phyloP scores from a whole-genome alignment of 2,329 filamentous ascomycete genomes.

The Ophiognomonia clavigignenti-juglandacearum region DNA sequence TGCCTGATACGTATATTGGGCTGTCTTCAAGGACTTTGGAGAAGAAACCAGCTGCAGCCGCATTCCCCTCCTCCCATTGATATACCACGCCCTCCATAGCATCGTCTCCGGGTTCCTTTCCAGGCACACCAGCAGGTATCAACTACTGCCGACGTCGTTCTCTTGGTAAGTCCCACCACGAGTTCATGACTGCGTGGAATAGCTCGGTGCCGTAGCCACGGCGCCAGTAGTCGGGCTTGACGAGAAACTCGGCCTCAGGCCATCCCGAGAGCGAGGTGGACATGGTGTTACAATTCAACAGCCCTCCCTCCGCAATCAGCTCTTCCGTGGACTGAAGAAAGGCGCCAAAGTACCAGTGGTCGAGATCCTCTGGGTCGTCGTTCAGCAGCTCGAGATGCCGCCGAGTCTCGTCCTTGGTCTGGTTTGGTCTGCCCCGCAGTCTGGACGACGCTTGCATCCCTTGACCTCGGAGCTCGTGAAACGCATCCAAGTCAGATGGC shows the following conservation, averaged over 20 bases:
- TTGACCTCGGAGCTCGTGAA: slow-evolving; percentile 12
- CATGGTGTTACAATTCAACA: slow-evolving; percentile 14
- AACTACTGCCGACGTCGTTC: slow-evolving; percentile 13
- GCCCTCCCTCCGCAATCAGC: slow-evolving; percentile 25
- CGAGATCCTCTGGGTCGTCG: slow-evolving; percentile 1
- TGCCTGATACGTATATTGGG: too few relatives aligned
- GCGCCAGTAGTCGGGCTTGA: slow-evolving; percentile 6
- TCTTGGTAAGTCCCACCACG: slow-evolving; percentile 13
- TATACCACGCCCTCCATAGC: slow-evolving; percentile 11
- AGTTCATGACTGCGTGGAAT: slow-evolving; percentile 8
- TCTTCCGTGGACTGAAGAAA: slow-evolving; percentile 23
- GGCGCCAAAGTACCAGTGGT: slow-evolving; percentile 20
- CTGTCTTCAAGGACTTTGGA: slow-evolving; percentile 8
- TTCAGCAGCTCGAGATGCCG: slow-evolving; percentile 3
- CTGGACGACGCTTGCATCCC: slow-evolving; percentile 9
- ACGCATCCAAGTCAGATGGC: slow-evolving; percentile 16
- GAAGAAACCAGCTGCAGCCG: slow-evolving; percentile 4
- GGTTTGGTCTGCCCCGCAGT: slow-evolving; percentile 11
- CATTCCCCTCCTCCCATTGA: slow-evolving; percentile 8
- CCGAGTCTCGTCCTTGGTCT: slow-evolving; percentile 9
- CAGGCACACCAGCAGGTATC: neutral
- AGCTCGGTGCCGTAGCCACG: slow-evolving; percentile 14
- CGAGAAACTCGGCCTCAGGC: slow-evolving; percentile 13
- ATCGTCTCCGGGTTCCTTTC: slow-evolving; percentile 1
- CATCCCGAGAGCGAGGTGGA: slow-evolving; percentile 11